These are phyloP conservation scores for Hyphodiscus sp. DNA, from an alignment of 2,329 filamentous ascomycete species.

Conservation along the genomic window DNA sequence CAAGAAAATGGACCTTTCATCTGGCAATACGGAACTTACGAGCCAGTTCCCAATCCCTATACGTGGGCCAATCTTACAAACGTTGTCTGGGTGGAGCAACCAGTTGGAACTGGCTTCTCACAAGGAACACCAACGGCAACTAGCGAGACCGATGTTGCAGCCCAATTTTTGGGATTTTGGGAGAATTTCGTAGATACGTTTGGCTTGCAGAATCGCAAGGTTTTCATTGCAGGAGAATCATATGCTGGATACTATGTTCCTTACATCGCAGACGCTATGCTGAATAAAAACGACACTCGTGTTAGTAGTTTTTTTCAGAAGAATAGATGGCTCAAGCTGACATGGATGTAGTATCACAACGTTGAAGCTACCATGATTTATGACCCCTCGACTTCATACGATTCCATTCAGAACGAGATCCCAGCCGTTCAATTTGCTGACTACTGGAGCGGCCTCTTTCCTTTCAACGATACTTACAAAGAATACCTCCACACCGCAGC, in stretches of 20 bases:
- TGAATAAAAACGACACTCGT: constrained; percentile 39
- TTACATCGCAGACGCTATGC: constrained; percentile 45
- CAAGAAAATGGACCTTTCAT: constrained; percentile 32
- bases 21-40: constrained; percentile 25
- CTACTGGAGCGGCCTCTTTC: constrained; percentile 53
- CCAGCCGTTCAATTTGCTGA: constrained; percentile 54
- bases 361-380: constrained; percentile 63
- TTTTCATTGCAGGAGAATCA: constrained; percentile 60
- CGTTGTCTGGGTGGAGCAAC: constrained; percentile 20
- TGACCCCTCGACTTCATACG: constrained; percentile 57
- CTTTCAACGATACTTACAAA: constrained; percentile 54
- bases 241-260: constrained; percentile 45
- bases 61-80: constrained; percentile 26
- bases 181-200: constrained; percentile 58
- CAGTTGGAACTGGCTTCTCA: constrained; percentile 41
- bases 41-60: constrained; percentile 23
- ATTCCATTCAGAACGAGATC: constrained; percentile 38
- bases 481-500: constrained; percentile 45
- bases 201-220: constrained; percentile 45
- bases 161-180: constrained; percentile 54
- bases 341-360: not conserved
- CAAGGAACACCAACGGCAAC: constrained; percentile 46
- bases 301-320: not conserved
- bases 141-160: constrained; percentile 45
- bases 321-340: not conserved